Evolutionary conservation across 257 asterid genomes (phyloP).

Genomic region (Ajuga chamaepitys): DNA sequence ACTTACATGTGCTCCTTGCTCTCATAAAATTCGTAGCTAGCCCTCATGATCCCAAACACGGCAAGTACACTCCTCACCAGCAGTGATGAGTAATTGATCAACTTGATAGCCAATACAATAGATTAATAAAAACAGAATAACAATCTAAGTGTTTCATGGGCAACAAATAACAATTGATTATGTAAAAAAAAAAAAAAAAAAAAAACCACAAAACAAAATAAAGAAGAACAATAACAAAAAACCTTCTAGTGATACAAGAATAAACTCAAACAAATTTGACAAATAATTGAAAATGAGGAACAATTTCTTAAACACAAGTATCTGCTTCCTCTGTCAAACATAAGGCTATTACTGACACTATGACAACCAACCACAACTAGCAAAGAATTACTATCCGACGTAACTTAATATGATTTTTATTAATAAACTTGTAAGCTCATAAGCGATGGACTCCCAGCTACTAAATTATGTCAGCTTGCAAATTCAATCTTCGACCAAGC

Average conservation of each 20-base stretch:
- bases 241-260: not conserved
- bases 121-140: slow-evolving; percentile 3
- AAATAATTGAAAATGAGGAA: not conserved
- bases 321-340: slow-evolving; percentile 1
- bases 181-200: no score
- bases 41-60: slow-evolving; percentile 90
- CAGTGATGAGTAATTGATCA: slow-evolving; percentile 74
- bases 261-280: not conserved
- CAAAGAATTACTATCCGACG: not conserved
- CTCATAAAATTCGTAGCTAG: slow-evolving; percentile 43
- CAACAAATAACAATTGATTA: not conserved
- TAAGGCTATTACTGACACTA: not conserved
- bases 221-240: no score
- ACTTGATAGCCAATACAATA: slow-evolving; percentile 15
- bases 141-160: not conserved
- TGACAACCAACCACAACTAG: no score
- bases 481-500: not conserved
- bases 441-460: not conserved
- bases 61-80: slow-evolving; percentile 96
- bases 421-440: not conserved
- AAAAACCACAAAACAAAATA: no score
- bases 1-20: slow-evolving; percentile 91
- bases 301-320: not conserved
- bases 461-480: not conserved
- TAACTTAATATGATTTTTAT: not conserved